A percentile compares a stretch with the other conserved stretches of the same genome.
phyloP scores from a whole-genome alignment of 1,284 basidiomycete species.

The Athelia sp. region DNA sequence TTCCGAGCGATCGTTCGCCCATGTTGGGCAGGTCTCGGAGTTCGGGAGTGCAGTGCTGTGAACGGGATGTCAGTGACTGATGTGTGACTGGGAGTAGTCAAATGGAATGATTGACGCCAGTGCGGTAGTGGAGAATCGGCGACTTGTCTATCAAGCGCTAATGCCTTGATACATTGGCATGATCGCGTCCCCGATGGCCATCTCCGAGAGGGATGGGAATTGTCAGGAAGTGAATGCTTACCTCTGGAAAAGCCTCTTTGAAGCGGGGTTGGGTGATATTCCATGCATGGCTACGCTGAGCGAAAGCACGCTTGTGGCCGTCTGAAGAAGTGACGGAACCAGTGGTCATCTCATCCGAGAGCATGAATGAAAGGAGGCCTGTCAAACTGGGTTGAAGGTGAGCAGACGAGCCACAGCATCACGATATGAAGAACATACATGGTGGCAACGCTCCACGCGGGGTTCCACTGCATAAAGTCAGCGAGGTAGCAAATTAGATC shows the following conservation, averaged over 20 bases:
- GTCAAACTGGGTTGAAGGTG: constrained; percentile 62
- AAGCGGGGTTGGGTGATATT: constrained; percentile 81
- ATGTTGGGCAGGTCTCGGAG: constrained; percentile 82
- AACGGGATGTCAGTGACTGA: constrained; percentile 6
- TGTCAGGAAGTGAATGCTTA: constrained; percentile 32
- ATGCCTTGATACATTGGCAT: too few relatives aligned
- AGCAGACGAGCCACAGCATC: constrained; percentile 10
- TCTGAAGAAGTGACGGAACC: constrained; percentile 84
- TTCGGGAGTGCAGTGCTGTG: constrained; percentile 62
- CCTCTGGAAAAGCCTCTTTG: constrained; percentile 80
- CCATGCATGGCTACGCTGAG: constrained; percentile 78
- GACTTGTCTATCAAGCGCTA: too few relatives aligned
- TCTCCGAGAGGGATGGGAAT: constrained; percentile 3
- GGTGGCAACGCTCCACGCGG: constrained; percentile 89
- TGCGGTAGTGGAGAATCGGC: too few relatives aligned
- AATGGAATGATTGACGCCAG: not conserved
- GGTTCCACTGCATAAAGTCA: constrained; percentile 65
- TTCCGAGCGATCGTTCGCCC: constrained; percentile 70
- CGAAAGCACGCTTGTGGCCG: constrained; percentile 74
- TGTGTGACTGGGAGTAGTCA: constrained; percentile 8
- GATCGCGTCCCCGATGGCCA: too few relatives aligned
- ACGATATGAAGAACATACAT: constrained; percentile 52
- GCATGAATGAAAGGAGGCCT: constrained; percentile 94
- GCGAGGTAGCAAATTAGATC: constrained; percentile 4
- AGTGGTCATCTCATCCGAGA: constrained; percentile 94